Evolutionary conservation across 805 yeast genomes (phyloP).

Genomic region (Spencermartinsiella europaea): DNA sequence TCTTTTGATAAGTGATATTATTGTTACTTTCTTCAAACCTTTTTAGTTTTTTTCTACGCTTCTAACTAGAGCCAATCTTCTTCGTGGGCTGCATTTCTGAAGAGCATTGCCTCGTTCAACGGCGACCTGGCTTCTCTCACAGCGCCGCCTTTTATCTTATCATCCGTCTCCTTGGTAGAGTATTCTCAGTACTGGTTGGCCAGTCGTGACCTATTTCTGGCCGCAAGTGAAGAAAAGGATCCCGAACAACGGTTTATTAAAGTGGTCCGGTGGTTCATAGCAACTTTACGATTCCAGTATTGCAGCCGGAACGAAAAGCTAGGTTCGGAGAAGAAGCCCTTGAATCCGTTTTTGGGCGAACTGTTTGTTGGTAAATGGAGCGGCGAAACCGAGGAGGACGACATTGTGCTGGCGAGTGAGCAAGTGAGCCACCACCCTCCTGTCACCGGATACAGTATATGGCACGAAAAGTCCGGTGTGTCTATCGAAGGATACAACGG

Average conservation of each 20-base stretch:
- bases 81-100: conserved; percentile 88
- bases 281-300: conserved; percentile 88
- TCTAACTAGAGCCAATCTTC: conserved; percentile 18
- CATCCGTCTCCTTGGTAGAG: conserved; percentile 83
- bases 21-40: neutral
- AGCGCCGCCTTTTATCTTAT: conserved; percentile 94
- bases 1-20: neutral
- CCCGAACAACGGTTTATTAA: conserved; percentile 64
- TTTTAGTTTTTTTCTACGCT: no score
- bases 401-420: conserved; percentile 75
- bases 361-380: conserved; percentile 90
- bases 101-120: conserved; percentile 85
- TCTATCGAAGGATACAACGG: conserved; percentile 85
- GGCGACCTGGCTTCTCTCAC: conserved; percentile 92
- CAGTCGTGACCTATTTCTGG: conserved; percentile 76
- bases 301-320: conserved; percentile 84
- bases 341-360: conserved; percentile 95
- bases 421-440: conserved; percentile 99
- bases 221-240: conserved; percentile 46
- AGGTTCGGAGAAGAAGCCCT: conserved; percentile 96
- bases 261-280: conserved; percentile 86
- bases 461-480: conserved; percentile 65
- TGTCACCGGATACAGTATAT: conserved; percentile 83
- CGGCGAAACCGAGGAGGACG: conserved; percentile 57
- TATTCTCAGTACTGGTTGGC: conserved; percentile 96